Base-by-base conservation (phyloP, 1,139 yeast species). In the Saccharomyces hybrid region DNA sequence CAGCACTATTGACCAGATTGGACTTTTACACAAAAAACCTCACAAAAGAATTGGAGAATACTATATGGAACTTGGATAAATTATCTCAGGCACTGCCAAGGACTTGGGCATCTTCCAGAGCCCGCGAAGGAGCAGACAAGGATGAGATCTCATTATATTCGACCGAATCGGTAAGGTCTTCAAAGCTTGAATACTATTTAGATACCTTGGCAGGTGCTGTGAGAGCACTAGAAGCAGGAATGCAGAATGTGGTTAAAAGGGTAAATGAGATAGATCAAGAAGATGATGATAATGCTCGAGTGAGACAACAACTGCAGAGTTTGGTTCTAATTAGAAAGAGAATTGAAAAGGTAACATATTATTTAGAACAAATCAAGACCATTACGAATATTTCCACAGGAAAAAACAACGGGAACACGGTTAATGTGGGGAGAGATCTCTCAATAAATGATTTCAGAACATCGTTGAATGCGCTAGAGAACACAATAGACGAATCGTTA, bases 101-200 rank as follows among this genome's bases (percentile, higher is more conserved):
- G 41, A 60, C 68, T 2, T 62, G 64, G 65, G 28, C 28, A 46
- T 27, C 32, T 19, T 11, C n/a, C 51, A 5, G 60, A 61, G 38
- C 58, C 58, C 9, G 23, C 13, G 42, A 38, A 38, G 42, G 11
- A 32, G 26, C 19, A 11, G 32, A n/a, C 28, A 42, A 27, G 5
- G 59, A 57, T 44, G 56, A 58, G 53, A 38, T 49, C 56, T 52
- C 51, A 59, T 62, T 52, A 53, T 62, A 62, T 8, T 32, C 49
- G 23, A 44, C 42, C 8, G 49, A 47, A 34, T 27, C 47, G 16
- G 47, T 53, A 41, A 74, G 76, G 6, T 70, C 75, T 28, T 79
- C 86, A 9, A 74, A 88, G 58, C 68, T 86, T 52, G 85, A 84
- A 60, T 84, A 84, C 66, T 84, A 83, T 63, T 70, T 83, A 46